These are phyloP conservation scores for Tricholoma furcatifolium DNA, from an alignment of 768 basidiomycete species.

Conservation along the genomic window DNA sequence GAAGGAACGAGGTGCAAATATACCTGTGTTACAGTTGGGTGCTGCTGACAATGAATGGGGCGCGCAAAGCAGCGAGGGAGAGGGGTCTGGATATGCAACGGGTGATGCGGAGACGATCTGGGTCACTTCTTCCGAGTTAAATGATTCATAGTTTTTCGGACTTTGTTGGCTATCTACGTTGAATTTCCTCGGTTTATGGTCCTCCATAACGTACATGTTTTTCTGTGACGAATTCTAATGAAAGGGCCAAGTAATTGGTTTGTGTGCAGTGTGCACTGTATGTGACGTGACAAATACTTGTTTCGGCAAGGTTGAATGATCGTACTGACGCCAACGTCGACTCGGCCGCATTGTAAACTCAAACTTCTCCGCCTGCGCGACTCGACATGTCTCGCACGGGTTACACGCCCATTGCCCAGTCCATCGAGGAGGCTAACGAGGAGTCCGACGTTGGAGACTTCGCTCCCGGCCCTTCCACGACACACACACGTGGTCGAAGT, in stretches of 20 bases:
- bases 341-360: not conserved
- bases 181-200: not conserved
- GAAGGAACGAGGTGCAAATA: constrained; percentile 67
- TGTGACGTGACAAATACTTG: not conserved
- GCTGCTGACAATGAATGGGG: constrained; percentile 69
- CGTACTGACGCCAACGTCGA: not conserved
- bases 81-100: constrained; percentile 35
- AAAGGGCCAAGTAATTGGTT: too few relatives aligned
- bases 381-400: constrained; percentile 37
- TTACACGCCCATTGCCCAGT: constrained; percentile 46
- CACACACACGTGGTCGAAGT: constrained; percentile 30
- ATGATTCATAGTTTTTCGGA: constrained; percentile 4
- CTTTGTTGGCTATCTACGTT: not conserved
- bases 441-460: constrained; percentile 38
- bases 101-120: constrained; percentile 25
- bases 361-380: not conserved
- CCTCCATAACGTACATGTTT: not conserved
- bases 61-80: constrained; percentile 59
- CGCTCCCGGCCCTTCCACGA: constrained; percentile 23
- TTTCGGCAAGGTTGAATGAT: not conserved
- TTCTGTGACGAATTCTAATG: not conserved
- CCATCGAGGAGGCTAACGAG: constrained; percentile 39
- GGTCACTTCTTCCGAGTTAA: constrained; percentile 9
- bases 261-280: too few relatives aligned
- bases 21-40: constrained; percentile 49